Percentiles rank a stretch among this genome's conserved stretches.
phyloP scores from a whole-genome alignment of 2,329 filamentous ascomycete genomes.

The Talaromyces rugulosus region DNA sequence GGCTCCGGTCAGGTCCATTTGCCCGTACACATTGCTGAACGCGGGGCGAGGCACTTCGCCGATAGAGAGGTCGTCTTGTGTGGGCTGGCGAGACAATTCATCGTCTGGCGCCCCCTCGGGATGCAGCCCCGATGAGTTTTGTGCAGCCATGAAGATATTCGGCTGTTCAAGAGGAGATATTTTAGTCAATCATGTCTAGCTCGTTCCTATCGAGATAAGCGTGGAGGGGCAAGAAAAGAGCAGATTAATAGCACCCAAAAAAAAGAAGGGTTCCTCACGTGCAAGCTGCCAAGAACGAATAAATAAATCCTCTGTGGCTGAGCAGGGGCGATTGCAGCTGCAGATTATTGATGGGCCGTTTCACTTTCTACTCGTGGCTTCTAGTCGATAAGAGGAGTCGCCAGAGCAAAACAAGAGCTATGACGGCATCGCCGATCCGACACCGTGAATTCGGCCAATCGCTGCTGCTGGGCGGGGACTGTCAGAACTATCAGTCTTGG shows the following conservation, averaged over 20 bases:
- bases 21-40: conserved; percentile 10
- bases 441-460: not conserved
- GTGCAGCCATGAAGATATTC: conserved; percentile 3
- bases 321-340: not conserved
- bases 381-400: not conserved
- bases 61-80: conserved; percentile 3
- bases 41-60: conserved; percentile 6
- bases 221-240: not conserved
- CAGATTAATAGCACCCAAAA: not conserved
- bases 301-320: not conserved
- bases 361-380: not conserved
- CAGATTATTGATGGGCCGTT: not conserved
- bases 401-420: not conserved
- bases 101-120: not conserved
- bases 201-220: not conserved
- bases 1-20: conserved; percentile 10
- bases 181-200: not conserved
- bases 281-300: not conserved
- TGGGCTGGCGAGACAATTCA: conserved; percentile 3
- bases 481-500: not conserved
- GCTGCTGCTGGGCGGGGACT: not conserved
- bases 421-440: not conserved
- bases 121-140: not conserved
- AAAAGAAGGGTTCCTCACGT: not conserved
- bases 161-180: not conserved